A percentile compares a stretch with the other conserved stretches of the same genome.
These are phyloP conservation scores for Globisporangium cylindrosporum DNA, from an alignment of 352 stramenopile genomes.

Conservation along the genomic window DNA sequence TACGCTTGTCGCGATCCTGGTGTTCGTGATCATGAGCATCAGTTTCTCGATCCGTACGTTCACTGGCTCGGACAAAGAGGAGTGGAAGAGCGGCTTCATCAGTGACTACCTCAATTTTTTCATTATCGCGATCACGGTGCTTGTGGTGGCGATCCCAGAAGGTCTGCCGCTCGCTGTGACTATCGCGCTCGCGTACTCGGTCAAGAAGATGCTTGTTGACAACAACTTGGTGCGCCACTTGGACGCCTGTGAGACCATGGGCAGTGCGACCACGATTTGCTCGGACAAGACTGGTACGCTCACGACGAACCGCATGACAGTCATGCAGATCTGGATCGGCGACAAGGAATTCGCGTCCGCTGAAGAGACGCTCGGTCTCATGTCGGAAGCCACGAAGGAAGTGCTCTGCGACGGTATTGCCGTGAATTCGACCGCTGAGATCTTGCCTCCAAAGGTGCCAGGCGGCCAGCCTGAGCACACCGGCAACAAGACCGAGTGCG, in stretches of 20 bases:
- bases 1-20: slow-evolving; percentile 45
- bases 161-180: slow-evolving; percentile 96
- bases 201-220: slow-evolving; percentile 86
- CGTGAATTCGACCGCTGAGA: slow-evolving; percentile 62
- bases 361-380: slow-evolving; percentile 18
- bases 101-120: slow-evolving; percentile 58
- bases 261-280: slow-evolving; percentile 91
- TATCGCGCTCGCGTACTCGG: slow-evolving; percentile 93
- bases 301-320: slow-evolving; percentile 96
- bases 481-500: slow-evolving; percentile 71
- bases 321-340: slow-evolving; percentile 79
- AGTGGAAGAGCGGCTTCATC: slow-evolving; percentile 33
- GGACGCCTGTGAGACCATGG: slow-evolving; percentile 89
- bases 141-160: slow-evolving; percentile 96
- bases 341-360: slow-evolving; percentile 44
- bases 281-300: slow-evolving; percentile 95
- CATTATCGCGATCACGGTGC: slow-evolving; percentile 74
- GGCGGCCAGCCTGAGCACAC: slow-evolving; percentile 53
- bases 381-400: slow-evolving; percentile 37
- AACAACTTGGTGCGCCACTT: slow-evolving; percentile 87
- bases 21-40: slow-evolving; percentile 62
- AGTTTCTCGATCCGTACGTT: slow-evolving; percentile 48
- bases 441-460: slow-evolving; percentile 41
- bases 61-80: slow-evolving; percentile 17
- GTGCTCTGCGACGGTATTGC: slow-evolving; percentile 40